Percentiles rank a stretch among this genome's conserved stretches.
Evolutionary conservation across 192 early-diverging fungal genomes (phyloP).

Genomic region (Coemansia sp.): DNA sequence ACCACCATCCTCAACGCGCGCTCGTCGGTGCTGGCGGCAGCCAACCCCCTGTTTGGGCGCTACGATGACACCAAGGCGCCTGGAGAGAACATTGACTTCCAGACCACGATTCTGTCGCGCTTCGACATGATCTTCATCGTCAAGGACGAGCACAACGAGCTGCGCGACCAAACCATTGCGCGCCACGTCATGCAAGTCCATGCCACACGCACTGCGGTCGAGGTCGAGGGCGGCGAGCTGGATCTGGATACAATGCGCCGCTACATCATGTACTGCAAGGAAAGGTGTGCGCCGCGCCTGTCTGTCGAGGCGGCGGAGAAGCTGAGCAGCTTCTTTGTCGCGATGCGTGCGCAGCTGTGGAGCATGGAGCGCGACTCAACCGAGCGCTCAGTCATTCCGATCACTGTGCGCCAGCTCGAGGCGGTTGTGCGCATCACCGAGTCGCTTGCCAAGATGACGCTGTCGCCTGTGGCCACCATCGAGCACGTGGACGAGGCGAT

Average conservation of each 20-base stretch:
- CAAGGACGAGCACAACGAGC: conserved; percentile 95
- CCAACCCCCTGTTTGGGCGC: conserved; percentile 97
- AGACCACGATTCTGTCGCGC: conserved; percentile 98
- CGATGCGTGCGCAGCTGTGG: conserved; percentile 84
- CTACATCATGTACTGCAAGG: conserved; percentile 96
- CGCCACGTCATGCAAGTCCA: conserved; percentile 94
- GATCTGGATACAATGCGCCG: conserved; percentile 94
- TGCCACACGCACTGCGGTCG: conserved; percentile 73
- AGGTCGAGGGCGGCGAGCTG: conserved; percentile 78
- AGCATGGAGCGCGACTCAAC: conserved; percentile 72
- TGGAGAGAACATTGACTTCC: conserved; percentile 99
- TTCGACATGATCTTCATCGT: conserved; percentile 99
- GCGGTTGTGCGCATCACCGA: conserved; percentile 98
- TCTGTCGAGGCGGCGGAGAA: conserved; percentile 87
- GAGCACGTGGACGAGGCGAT: conserved; percentile 97
- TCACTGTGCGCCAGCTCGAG: conserved; percentile 96
- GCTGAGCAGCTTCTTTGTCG: conserved; percentile 91
- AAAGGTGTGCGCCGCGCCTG: conserved; percentile 91
- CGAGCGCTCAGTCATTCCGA: conserved; percentile 86
- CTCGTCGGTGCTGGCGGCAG: conserved; percentile 95
- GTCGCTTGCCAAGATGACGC: conserved; percentile 93
- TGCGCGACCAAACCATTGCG: conserved; percentile 89
- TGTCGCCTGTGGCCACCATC: conserved; percentile 81
- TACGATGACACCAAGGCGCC: conserved; percentile 99
- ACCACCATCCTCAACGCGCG: conserved; percentile 98